phyloP scores from a whole-genome alignment of 441 rosid species.

The Codiaeum variegatum region DNA sequence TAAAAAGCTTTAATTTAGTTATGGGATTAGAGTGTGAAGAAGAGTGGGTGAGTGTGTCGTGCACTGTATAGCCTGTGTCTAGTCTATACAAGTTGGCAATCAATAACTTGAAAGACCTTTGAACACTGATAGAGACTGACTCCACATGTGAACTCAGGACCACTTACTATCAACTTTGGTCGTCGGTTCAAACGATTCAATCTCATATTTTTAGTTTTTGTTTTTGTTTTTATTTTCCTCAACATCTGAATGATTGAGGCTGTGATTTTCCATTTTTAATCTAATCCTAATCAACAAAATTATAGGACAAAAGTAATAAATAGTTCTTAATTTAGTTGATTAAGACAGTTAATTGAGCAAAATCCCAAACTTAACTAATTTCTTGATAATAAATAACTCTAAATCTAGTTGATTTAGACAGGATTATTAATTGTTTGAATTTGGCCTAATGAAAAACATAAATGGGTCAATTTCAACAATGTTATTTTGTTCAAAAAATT shows the following conservation, averaged over 20 bases:
- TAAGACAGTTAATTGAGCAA: too few species aligned
- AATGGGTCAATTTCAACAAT: too few species aligned
- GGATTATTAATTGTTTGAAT: too few species aligned
- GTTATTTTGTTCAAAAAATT: not conserved
- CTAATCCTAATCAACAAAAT: too few species aligned
- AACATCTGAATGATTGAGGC: not conserved
- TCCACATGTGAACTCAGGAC: slow-evolving; percentile 7
- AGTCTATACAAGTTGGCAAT: not conserved
- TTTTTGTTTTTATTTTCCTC: not conserved
- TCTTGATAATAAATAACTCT: too few species aligned
- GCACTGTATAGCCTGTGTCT: not conserved
- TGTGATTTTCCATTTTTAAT: not conserved
- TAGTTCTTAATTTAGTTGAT: too few species aligned
- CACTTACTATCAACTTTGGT: slow-evolving; percentile 2
- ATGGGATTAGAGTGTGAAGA: not conserved
- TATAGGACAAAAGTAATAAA: too few species aligned
- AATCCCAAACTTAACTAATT: too few species aligned
- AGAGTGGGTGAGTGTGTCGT: not conserved
- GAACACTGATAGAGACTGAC: slow-evolving; percentile 7
- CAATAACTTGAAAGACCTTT: slow-evolving; percentile 3
- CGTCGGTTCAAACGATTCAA: slow-evolving; percentile 4
- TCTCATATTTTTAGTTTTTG: not conserved
- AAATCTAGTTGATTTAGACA: too few species aligned
- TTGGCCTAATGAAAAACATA: too few species aligned
- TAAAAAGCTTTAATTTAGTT: not conserved